Evolutionary conservation across 2,329 filamentous ascomycete genomes (phyloP), one percentile per base, ranked within the genome.

Genomic region (Pseudogymnoascus sp.): DNA sequence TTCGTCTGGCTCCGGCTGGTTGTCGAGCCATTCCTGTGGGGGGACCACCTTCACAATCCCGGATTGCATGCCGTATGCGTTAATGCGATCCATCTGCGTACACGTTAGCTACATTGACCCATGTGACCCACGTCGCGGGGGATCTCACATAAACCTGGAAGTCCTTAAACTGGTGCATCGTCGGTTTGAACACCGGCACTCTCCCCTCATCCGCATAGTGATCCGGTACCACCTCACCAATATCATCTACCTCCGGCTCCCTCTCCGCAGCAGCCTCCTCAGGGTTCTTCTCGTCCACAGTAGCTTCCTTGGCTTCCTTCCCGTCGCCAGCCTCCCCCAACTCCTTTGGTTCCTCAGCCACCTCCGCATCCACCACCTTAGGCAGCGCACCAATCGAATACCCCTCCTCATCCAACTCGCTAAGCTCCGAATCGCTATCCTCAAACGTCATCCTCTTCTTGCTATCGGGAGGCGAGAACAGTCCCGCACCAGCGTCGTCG

Each of bases 11-110:
- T 84, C 80, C 15, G 90, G 90, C 38, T 95, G 86, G 26, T 86
- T 82, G 67, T 93, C 85, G 76, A 85, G 95, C 95, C 95, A 99
- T 84, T 97, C 93, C 71, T 88, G 79, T 0, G 95, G 95, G 28
- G 95, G 93, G 62, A 97, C 88, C 64, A 99, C 89, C 78, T 99
- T 97, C 73, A 97, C 87, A 70, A 99, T 97, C 36, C 95, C 95
- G 21, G 92, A 95, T 77, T 91, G 91, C 95, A 99, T 99, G 71
- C 95, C 95, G 75, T 96, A 96, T 68, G 87, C 85, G 75, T 99
- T 91, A 66, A 99, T 86, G 91, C 93, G 73, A 15, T 87, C 85
- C 82, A 62, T 65, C 38, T 36, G 35, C 15, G 21, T 57, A 59
- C 19, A 26, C 23, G 38, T 64, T 64, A 64, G 57, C 26, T 63